These are phyloP conservation scores for Aspergillus pseudoviridinutans DNA, from an alignment of 2,329 filamentous ascomycete species.

Conservation along the genomic window DNA sequence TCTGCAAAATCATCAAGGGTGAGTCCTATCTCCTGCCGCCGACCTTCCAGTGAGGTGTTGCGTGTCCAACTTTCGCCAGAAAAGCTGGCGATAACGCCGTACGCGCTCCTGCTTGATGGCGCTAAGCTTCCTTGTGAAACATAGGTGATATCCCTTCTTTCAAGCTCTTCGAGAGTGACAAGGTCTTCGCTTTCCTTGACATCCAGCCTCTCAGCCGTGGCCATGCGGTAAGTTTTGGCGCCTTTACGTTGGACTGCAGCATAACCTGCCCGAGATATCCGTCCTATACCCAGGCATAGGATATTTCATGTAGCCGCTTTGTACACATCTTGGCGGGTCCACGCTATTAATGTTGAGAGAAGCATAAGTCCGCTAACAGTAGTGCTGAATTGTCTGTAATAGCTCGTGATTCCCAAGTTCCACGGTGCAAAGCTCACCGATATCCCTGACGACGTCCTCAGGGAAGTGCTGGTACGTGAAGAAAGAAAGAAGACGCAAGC, in stretches of 20 bases:
- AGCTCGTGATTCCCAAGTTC: conserved; percentile 95
- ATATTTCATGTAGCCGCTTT: background rate
- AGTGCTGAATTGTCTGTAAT: conserved; percentile 2
- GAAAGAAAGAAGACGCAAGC: background rate
- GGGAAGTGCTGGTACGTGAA: conserved; percentile 68
- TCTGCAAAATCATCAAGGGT: conserved; percentile 98
- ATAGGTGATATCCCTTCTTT: conserved; percentile 91
- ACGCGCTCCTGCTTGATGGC: background rate
- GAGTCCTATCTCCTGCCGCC: conserved; percentile 10
- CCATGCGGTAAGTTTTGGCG: conserved; percentile 66
- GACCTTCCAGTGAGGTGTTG: background rate
- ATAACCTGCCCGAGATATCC: background rate
- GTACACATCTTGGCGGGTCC: background rate
- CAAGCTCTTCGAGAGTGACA: conserved; percentile 94
- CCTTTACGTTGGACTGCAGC: background rate
- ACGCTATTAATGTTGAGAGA: background rate
- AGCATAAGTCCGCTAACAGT: conserved; percentile 7
- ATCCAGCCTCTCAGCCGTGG: conserved; percentile 86
- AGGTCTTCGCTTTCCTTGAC: conserved; percentile 92
- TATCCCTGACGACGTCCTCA: conserved; percentile 83
- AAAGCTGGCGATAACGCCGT: conserved; percentile 2
- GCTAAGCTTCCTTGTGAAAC: conserved; percentile 10
- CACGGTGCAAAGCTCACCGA: conserved; percentile 90
- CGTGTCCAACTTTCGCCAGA: background rate
- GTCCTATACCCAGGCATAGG: background rate